Conservation (phyloP, 2,329 filamentous ascomycete species). For the Byssochlamys sp. region DNA sequence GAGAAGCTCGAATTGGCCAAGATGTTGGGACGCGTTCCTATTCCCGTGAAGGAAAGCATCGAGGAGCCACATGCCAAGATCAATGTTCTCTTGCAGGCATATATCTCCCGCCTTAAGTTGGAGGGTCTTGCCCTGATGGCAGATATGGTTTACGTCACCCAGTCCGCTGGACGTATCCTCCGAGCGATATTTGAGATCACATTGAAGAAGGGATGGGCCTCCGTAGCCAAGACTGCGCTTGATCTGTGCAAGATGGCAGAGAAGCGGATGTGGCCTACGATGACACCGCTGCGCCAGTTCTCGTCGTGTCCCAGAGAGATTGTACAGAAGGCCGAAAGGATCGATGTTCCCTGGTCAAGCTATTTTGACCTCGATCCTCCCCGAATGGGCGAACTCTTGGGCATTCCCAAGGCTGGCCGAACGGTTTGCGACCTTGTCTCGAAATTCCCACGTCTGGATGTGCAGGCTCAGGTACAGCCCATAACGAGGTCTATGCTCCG, state of each 20-base stretch:
- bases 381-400: conserved; percentile 87
- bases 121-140: conserved; percentile 94
- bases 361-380: conserved; percentile 96
- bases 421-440: conserved; percentile 76
- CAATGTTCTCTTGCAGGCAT: conserved; percentile 91
- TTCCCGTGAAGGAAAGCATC: conserved; percentile 94
- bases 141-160: conserved; percentile 96
- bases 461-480: conserved; percentile 88
- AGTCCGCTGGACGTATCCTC: conserved; percentile 91
- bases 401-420: conserved; percentile 77
- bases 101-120: conserved; percentile 86
- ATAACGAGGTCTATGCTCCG: conserved; percentile 88
- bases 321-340: conserved; percentile 82
- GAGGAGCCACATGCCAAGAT: conserved; percentile 97
- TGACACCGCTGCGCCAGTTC: conserved; percentile 91
- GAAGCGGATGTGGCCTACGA: conserved; percentile 98
- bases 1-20: conserved; percentile 95
- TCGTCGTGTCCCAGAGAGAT: conserved; percentile 72
- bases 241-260: conserved; percentile 98
- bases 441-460: conserved; percentile 85
- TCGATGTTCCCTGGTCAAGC: conserved; percentile 83
- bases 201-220: conserved; percentile 92
- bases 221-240: conserved; percentile 81
- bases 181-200: conserved; percentile 93
- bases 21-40: conserved; percentile 76